Evolutionary conservation across 2,329 filamentous ascomycete genomes (phyloP), one percentile per base, ranked within the genome.

Genomic region (Hymenotorrendiella dingleyae): DNA sequence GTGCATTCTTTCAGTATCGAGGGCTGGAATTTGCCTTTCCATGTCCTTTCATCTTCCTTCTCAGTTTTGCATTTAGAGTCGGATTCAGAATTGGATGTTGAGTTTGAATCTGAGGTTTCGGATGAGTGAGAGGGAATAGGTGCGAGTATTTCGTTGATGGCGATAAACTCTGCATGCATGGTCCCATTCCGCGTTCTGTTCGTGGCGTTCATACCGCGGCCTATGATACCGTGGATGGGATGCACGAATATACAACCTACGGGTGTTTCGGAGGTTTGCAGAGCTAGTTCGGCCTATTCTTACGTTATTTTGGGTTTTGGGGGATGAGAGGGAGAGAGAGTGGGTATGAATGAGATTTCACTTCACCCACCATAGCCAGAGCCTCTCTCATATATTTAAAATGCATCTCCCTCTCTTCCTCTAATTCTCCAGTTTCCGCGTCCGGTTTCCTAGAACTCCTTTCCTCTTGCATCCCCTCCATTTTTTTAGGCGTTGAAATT

Each of bases 241-340:
- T 89, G 77, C 17, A 97, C 90, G 40, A 98, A 81, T 23, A 98
- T 89, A 64, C 93, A 98, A 36, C 93, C 94, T 16, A 98, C 93
- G 1, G 93, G 93, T 1, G 94, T 97, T 68, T 98, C 93, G 55
- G 94, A 90, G 48, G 79, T 86, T 54, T 71, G 70, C 36, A 98
- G 78, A 17, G 94, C 93, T 52, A 88, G 77, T 58, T 91, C 83
- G 45, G 89, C 93, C 87, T 94, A 43, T 28, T 28, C 10, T 17
- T 33, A 7, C 23, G 14, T 48, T 11, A 30, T 19, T 43, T 7
- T 24, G 7, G 12, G 4, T 21, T 10, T 22, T 22, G 36, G 17
- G 17, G 23, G 17, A 42, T 1, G 41, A 39, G 12, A 9, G 34
- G 16, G 23, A 35, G 16, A 43, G 4, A 91, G n/a, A 24, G 3